phyloP scores from a whole-genome alignment of 192 early-diverging fungal species.

The Thoreauomyces humboldtii region DNA sequence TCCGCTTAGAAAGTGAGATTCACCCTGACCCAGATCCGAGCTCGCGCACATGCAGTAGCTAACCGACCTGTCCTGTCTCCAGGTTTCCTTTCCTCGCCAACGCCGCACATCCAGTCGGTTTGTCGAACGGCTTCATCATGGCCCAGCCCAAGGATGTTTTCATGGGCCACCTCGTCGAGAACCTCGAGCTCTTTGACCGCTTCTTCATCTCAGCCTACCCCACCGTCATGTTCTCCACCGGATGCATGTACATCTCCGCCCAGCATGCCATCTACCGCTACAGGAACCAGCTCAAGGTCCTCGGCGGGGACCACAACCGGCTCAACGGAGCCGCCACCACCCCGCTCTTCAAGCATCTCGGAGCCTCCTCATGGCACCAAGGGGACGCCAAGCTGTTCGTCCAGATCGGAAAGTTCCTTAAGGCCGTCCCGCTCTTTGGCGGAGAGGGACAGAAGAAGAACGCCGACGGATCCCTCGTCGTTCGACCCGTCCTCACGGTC shows the following conservation, averaged over 20 bases:
- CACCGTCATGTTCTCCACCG: slow-evolving; percentile 42
- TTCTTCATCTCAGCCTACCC: slow-evolving; percentile 31
- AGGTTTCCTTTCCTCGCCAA: slow-evolving; percentile 34
- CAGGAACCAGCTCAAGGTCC: slow-evolving; percentile 18
- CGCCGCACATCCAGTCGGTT: slow-evolving; percentile 38
- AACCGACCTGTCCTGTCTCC: background rate
- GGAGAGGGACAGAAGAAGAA: background rate
- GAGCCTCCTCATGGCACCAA: slow-evolving; percentile 29
- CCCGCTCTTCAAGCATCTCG: slow-evolving; percentile 28
- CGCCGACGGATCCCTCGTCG: too few species aligned
- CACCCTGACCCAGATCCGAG: too few species aligned
- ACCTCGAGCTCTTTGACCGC: slow-evolving; percentile 24
- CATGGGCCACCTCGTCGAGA: slow-evolving; percentile 23
- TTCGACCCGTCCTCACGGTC: too few species aligned
- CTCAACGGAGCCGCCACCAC: slow-evolving; percentile 18
- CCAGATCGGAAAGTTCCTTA: slow-evolving; percentile 6
- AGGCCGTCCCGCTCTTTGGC: slow-evolving; percentile 19
- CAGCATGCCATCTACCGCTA: slow-evolving; percentile 8
- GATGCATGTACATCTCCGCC: slow-evolving; percentile 37
- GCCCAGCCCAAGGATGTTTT: slow-evolving; percentile 18
- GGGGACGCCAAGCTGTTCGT: slow-evolving; percentile 28
- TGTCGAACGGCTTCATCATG: slow-evolving; percentile 39
- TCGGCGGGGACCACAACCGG: slow-evolving; percentile 25
- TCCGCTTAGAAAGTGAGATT: slow-evolving; percentile 28
- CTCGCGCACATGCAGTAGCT: too few species aligned